These are phyloP conservation scores for Psilocybe cubensis DNA, from an alignment of 768 basidiomycete genomes.

Conservation along the genomic window DNA sequence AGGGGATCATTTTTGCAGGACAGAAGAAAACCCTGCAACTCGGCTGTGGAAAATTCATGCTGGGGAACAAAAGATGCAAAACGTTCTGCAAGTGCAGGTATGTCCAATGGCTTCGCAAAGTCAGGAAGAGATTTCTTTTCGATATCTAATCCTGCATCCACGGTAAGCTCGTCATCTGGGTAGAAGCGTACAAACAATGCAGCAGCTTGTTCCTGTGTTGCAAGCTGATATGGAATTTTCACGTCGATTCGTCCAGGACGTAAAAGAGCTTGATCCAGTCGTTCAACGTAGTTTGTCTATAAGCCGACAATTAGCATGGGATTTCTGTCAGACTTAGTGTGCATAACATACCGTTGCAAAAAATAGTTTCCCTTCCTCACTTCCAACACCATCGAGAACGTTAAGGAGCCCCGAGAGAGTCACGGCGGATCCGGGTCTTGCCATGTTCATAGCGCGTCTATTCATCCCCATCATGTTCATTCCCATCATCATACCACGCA, in stretches of 20 bases:
- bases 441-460: not conserved
- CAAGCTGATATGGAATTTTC: constrained; percentile 52
- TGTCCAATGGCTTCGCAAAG: not conserved
- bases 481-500: not conserved
- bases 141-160: constrained; percentile 14
- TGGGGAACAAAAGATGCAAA: constrained; percentile 49
- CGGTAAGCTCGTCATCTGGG: constrained; percentile 32
- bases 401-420: constrained; percentile 62
- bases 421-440: constrained; percentile 33
- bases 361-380: constrained; percentile 63
- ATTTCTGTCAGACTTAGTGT: not conserved
- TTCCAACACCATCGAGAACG: constrained; percentile 61
- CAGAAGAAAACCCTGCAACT: constrained; percentile 63
- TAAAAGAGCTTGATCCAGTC: constrained; percentile 60
- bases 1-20: constrained; percentile 40
- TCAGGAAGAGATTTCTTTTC: constrained; percentile 15
- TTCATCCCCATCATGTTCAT: constrained; percentile 4
- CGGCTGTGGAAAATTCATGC: constrained; percentile 59
- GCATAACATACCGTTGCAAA: constrained; percentile 62
- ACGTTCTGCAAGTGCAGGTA: constrained; percentile 34
- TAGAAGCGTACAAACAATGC: constrained; percentile 58
- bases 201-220: constrained; percentile 47
- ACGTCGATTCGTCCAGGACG: constrained; percentile 61
- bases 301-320: not conserved
- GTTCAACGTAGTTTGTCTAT: constrained; percentile 58